Evolutionary conservation across 805 yeast species (phyloP).

Genomic region (Kodamaea fukazawae): DNA sequence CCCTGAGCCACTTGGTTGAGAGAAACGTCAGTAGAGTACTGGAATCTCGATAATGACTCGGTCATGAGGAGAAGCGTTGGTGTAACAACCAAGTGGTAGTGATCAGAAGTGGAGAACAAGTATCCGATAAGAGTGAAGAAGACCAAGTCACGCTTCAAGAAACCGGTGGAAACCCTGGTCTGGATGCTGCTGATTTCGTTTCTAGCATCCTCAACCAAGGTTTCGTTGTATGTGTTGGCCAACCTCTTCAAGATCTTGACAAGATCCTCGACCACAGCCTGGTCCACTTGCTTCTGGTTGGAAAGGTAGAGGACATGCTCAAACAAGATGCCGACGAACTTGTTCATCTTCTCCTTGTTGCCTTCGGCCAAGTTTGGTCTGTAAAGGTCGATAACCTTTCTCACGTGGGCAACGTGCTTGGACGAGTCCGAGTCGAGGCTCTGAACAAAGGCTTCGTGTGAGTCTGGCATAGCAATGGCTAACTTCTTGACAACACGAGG

Average conservation of each 20-base stretch:
- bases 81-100: slow-evolving; percentile 86
- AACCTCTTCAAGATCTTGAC: slow-evolving; percentile 51
- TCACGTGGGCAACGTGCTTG: slow-evolving; percentile 48
- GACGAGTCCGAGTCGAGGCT: slow-evolving; percentile 33
- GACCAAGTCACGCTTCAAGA: slow-evolving; percentile 49
- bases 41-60: slow-evolving; percentile 49
- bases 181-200: slow-evolving; percentile 55
- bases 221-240: slow-evolving; percentile 62
- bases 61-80: slow-evolving; percentile 74
- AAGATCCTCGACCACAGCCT: slow-evolving; percentile 38
- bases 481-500: slow-evolving; percentile 6
- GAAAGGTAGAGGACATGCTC: slow-evolving; percentile 57
- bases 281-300: slow-evolving; percentile 24
- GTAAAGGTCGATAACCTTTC: slow-evolving; percentile 54
- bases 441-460: slow-evolving; percentile 29
- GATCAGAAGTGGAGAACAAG: slow-evolving; percentile 91
- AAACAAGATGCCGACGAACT: slow-evolving; percentile 60
- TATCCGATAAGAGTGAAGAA: slow-evolving; percentile 71
- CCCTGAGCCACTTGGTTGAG: slow-evolving; percentile 54
- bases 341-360: slow-evolving; percentile 69
- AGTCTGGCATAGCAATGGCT: slow-evolving; percentile 28
- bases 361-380: slow-evolving; percentile 81
- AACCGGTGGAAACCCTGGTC: slow-evolving; percentile 37
- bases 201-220: slow-evolving; percentile 62
- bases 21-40: slow-evolving; percentile 34